These are phyloP conservation scores for Parmelia sp. DNA, from an alignment of 495 filamentous ascomycete genomes.

Conservation along the genomic window DNA sequence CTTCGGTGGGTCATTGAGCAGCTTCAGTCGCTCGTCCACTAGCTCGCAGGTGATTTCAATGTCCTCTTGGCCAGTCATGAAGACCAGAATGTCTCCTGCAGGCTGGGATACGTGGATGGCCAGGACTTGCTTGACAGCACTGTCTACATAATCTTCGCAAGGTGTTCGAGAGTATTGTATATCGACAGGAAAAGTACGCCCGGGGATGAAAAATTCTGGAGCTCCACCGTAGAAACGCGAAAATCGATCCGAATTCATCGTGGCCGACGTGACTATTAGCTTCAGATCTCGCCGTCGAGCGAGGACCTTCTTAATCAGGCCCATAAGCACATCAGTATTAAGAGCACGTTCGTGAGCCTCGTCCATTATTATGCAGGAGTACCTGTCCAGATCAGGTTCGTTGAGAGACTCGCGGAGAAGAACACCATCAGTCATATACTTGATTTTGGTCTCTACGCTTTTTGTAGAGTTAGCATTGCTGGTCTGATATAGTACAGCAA, in stretches of 20 bases:
- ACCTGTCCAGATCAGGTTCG: slow-evolving; percentile 88
- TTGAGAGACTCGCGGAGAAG: slow-evolving; percentile 87
- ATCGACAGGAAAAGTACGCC: slow-evolving; percentile 95
- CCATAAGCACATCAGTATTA: slow-evolving; percentile 97
- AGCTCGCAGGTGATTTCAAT: slow-evolving; percentile 96
- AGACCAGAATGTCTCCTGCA: slow-evolving; percentile 88
- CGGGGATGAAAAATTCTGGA: slow-evolving; percentile 94
- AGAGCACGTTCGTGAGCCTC: slow-evolving; percentile 96
- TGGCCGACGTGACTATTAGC: slow-evolving; percentile 95
- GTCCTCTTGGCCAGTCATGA: slow-evolving; percentile 99
- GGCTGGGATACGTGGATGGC: slow-evolving; percentile 96
- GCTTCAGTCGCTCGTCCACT: slow-evolving; percentile 77
- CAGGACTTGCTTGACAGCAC: slow-evolving; percentile 91
- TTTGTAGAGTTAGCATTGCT: too few relatives aligned
- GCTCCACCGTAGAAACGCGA: slow-evolving; percentile 97
- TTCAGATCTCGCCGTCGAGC: slow-evolving; percentile 86
- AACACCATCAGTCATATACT: slow-evolving; percentile 99
- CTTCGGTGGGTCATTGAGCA: slow-evolving; percentile 90
- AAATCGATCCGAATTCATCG: slow-evolving; percentile 97
- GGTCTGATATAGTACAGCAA: too few relatives aligned
- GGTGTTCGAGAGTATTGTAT: slow-evolving; percentile 92
- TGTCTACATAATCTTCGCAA: slow-evolving; percentile 96
- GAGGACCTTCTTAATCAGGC: slow-evolving; percentile 93
- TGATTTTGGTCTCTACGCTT: slow-evolving; percentile 88
- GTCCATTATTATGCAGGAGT: slow-evolving; percentile 99